These are phyloP conservation scores for Candida anglica DNA, from an alignment of 805 yeast genomes.

Conservation along the genomic window DNA sequence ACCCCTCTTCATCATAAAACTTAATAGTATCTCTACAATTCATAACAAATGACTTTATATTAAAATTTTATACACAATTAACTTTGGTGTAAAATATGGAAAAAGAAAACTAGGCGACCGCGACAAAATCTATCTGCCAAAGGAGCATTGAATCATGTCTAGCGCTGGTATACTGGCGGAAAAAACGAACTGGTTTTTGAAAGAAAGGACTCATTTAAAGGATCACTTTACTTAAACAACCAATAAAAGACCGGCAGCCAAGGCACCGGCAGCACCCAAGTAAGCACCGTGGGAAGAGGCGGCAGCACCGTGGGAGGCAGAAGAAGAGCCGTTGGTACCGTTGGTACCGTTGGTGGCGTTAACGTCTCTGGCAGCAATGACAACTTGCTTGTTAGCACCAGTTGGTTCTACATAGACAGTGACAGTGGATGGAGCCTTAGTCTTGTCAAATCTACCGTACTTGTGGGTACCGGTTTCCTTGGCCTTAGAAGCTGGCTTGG, in stretches of 20 bases:
- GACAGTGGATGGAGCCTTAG: constrained; percentile 32
- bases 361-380: not conserved
- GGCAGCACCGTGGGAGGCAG: constrained; percentile 21
- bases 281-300: constrained; percentile 17
- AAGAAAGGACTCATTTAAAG: too few species aligned
- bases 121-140: too few species aligned
- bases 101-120: too few species aligned
- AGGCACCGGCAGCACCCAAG: constrained; percentile 37
- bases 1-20: too few species aligned
- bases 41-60: too few species aligned
- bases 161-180: too few species aligned
- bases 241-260: constrained; percentile 49
- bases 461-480: constrained; percentile 30
- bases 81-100: too few species aligned
- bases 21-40: too few species aligned
- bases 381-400: constrained; percentile 13
- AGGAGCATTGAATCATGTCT: too few species aligned
- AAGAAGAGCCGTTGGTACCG: constrained; percentile 10
- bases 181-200: too few species aligned
- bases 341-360: constrained; percentile 17
- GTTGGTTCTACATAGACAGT: constrained; percentile 29
- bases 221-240: constrained; percentile 26
- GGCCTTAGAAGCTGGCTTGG: constrained; percentile 27
- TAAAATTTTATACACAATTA: too few species aligned
- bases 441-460: constrained; percentile 32